These are phyloP conservation scores for Monosporascus sp. DNA, from an alignment of 2,329 filamentous ascomycete genomes.

Conservation along the genomic window DNA sequence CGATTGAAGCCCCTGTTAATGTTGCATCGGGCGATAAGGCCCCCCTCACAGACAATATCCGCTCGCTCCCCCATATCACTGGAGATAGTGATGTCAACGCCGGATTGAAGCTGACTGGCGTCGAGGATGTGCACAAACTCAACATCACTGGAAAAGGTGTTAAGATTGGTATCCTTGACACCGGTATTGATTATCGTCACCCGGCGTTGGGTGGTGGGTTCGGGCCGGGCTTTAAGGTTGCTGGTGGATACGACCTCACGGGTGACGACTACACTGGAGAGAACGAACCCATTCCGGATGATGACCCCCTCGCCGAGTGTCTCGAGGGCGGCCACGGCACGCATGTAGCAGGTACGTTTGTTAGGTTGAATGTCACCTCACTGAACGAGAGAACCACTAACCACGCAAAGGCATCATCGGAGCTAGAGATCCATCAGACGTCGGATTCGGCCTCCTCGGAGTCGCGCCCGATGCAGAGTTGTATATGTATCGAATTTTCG, in stretches of 20 bases:
- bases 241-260: conserved; percentile 1
- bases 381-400: background rate
- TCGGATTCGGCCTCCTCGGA: conserved; percentile 1
- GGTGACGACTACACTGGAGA: background rate
- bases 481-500: conserved; percentile 4
- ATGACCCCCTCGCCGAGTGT: conserved; percentile 3
- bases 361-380: background rate
- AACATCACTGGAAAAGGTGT: conserved; percentile 5
- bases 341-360: conserved; percentile 2
- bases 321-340: conserved; percentile 2
- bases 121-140: conserved; percentile 5
- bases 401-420: background rate
- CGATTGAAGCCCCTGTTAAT: background rate
- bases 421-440: background rate
- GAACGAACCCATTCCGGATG: background rate
- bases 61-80: background rate
- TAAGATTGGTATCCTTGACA: conserved; percentile 7
- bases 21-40: background rate
- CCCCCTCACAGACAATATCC: background rate
- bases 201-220: conserved; percentile 5
- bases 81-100: background rate
- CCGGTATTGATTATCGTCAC: conserved; percentile 5
- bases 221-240: conserved; percentile 5
- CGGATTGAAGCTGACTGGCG: background rate
- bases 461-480: conserved; percentile 4